Base-by-base conservation (phyloP, 495 filamentous ascomycete species). In the Neurospora sp. region DNA sequence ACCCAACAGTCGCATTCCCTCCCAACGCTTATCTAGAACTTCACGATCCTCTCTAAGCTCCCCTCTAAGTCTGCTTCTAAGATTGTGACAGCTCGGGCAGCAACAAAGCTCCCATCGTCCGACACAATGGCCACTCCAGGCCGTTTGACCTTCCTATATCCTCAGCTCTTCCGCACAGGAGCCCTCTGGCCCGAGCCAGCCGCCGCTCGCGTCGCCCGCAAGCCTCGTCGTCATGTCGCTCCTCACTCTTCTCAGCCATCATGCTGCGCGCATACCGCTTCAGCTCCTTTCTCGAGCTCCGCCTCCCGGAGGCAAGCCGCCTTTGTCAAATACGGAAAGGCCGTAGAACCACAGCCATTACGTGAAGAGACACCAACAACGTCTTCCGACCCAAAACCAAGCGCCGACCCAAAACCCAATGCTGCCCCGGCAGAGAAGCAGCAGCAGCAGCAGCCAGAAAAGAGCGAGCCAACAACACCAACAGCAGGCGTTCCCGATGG, bases 61-160 rank as follows among this genome's bases (percentile, higher is more conserved):
- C 22, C 44, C 27, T 8, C 31, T 27, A 61, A 35, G 12, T 35
- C 53, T 7, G 53, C 53, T 35, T 35, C 27, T 14, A 37, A 65
- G 27, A 65, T 18, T 65, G 53, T 65, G 12, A 65, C 27, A 18
- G 53, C 53, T 65, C 27, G 53, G 53, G 53, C 53, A 65, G 53
- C 53, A 35, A 65, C 53, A 16, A 65, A 35, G 53, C 65, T 35
- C 20, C 16, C 14, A 40, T 59, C 42, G n/a, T 44, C 48, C 68
- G 41, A 31, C 16, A 79, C 74, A 74, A 95, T 95, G 92, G 88
- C 91, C 69, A 84, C 88, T 12, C 27, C 53, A 10, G 84, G 84
- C 69, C 85, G 92, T 76, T 84, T 95, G 40, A 89, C 88, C 4
- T 94, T 94, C 76, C 85, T 94, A 18, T 94, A 94, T 76, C 91